These are phyloP conservation scores for Penstemon barbatus DNA, from an alignment of 257 asterid species.

Conservation along the genomic window DNA sequence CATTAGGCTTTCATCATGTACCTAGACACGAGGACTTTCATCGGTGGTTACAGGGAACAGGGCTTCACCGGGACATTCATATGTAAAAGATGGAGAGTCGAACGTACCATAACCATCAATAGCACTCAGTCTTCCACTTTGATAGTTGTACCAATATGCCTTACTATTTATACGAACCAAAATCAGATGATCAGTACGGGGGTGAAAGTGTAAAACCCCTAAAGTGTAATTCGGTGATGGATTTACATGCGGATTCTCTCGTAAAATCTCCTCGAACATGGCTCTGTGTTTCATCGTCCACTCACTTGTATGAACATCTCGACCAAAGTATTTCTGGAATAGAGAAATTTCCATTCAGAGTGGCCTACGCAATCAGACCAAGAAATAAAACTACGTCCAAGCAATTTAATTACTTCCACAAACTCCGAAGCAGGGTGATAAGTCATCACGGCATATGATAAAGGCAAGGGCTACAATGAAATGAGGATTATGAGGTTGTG, in stretches of 20 bases:
- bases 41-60: no score
- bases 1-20: constrained; percentile 58
- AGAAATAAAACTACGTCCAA: background rate
- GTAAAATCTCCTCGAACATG: background rate
- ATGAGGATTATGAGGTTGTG: background rate
- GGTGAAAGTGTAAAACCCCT: no score
- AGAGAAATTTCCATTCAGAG: background rate
- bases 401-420: background rate
- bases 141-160: no score
- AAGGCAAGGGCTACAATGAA: background rate
- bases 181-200: no score
- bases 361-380: background rate
- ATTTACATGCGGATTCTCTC: background rate
- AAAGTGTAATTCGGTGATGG: no score
- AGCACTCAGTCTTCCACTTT: no score
- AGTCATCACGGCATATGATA: background rate
- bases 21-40: constrained; percentile 67
- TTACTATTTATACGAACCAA: no score
- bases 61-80: no score
- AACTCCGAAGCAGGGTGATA: background rate
- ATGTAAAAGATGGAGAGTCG: no score
- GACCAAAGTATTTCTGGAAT: background rate
- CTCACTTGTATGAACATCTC: background rate
- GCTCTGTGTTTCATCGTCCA: background rate
- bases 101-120: no score